Evolutionary conservation across 768 basidiomycete species (phyloP).

Genomic region (Rhodotorula toruloides): DNA sequence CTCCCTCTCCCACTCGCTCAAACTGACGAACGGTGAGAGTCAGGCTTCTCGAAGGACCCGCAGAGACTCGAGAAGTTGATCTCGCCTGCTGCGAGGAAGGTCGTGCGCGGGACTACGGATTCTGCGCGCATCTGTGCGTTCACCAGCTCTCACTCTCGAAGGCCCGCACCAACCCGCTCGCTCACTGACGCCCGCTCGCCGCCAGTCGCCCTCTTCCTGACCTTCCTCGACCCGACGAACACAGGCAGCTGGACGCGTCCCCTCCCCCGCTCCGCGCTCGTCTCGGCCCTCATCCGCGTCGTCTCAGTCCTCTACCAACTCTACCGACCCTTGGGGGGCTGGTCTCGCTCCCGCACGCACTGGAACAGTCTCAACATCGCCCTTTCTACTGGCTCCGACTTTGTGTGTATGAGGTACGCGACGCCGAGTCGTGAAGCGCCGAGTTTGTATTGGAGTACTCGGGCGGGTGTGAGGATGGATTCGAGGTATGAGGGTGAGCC

Average conservation of each 20-base stretch:
- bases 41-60: slow-evolving; percentile 1
- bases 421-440: slow-evolving; percentile 1
- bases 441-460: slow-evolving; percentile 6
- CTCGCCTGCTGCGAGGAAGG: background rate
- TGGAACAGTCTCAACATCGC: slow-evolving; percentile 12
- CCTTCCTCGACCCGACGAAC: background rate
- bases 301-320: background rate
- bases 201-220: slow-evolving; percentile 12
- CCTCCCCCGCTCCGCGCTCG: background rate
- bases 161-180: background rate
- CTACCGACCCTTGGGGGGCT: background rate
- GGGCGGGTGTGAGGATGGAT: slow-evolving; percentile 1
- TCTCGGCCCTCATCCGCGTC: background rate
- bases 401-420: slow-evolving; percentile 6
- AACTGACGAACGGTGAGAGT: background rate
- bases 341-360: background rate
- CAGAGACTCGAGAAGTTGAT: background rate
- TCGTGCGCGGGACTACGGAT: slow-evolving; percentile 5
- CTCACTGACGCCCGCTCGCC: background rate
- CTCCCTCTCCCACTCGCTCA: background rate
- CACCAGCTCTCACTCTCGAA: background rate
- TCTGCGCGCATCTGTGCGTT: background rate
- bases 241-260: background rate
- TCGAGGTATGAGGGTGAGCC: slow-evolving; percentile 2
- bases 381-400: background rate